Percentiles rank a stretch among this genome's conserved stretches.
Evolutionary conservation across 306 rosid genomes (phyloP).

Genomic region (Cicer chorassanicum): DNA sequence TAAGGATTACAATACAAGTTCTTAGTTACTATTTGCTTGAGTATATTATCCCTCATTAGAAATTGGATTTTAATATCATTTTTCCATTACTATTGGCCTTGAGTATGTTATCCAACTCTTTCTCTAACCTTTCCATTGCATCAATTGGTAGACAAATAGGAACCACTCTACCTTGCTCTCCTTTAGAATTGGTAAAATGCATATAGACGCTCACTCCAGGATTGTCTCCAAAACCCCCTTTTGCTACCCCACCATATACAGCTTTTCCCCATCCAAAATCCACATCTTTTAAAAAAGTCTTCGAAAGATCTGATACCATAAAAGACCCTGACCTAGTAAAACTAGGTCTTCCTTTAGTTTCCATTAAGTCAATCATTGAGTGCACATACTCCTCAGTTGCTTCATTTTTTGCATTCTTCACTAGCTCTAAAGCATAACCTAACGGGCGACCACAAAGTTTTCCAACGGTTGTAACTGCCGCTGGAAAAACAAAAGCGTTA

Average conservation of each 20-base stretch:
- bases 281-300: not conserved
- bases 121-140: slow-evolving; percentile 50
- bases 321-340: slow-evolving; percentile 14
- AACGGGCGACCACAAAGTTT: not conserved
- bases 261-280: slow-evolving; percentile 35
- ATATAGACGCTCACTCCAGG: slow-evolving; percentile 25
- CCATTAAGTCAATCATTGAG: slow-evolving; percentile 29
- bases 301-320: slow-evolving; percentile 13
- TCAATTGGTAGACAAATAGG: slow-evolving; percentile 44
- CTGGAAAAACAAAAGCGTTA: slow-evolving; percentile 30
- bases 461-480: slow-evolving; percentile 9
- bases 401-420: slow-evolving; percentile 27
- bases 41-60: not conserved
- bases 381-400: slow-evolving; percentile 40
- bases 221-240: not conserved
- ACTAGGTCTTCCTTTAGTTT: not conserved
- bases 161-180: slow-evolving; percentile 50
- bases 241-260: slow-evolving; percentile 3
- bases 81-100: not conserved
- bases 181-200: slow-evolving; percentile 3
- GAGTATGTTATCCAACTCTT: slow-evolving; percentile 29
- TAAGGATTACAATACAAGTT: no score
- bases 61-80: not conserved
- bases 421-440: slow-evolving; percentile 10
- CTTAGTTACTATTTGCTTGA: no score